Percentiles rank a stretch among this genome's conserved stretches.
Evolutionary conservation across 2,329 filamentous ascomycete genomes (phyloP).

Genomic region (Scedosporium dehoogii): DNA sequence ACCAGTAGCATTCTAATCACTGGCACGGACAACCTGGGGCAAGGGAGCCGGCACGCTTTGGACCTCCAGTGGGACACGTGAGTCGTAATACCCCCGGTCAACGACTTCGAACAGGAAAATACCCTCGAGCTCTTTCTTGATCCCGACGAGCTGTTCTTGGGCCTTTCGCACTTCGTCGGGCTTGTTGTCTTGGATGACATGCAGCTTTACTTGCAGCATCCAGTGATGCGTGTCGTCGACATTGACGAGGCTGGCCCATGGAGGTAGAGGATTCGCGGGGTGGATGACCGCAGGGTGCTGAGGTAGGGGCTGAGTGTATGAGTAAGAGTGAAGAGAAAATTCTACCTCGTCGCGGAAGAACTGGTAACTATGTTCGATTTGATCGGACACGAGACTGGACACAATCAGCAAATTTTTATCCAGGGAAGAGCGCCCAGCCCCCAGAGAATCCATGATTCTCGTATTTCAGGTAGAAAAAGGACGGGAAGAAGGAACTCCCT

Average conservation of each 20-base stretch:
- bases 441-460: too few species aligned
- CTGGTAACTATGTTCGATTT: constrained; percentile 41
- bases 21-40: constrained; percentile 14
- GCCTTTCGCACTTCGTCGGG: constrained; percentile 48
- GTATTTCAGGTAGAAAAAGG: too few species aligned
- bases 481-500: constrained; percentile 11
- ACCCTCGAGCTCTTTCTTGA: constrained; percentile 37
- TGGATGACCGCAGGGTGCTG: constrained; percentile 8
- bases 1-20: constrained; percentile 5
- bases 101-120: constrained; percentile 41
- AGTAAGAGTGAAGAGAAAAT: constrained; percentile 41
- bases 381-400: constrained; percentile 40
- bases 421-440: background rate
- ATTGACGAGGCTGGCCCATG: constrained; percentile 35
- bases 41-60: constrained; percentile 25
- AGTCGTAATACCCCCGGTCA: constrained; percentile 44
- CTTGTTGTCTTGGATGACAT: constrained; percentile 46
- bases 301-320: constrained; percentile 24
- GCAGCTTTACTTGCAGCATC: constrained; percentile 43
- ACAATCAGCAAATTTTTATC: background rate
- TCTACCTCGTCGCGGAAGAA: constrained; percentile 46
- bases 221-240: constrained; percentile 41
- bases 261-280: constrained; percentile 25
- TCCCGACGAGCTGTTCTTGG: constrained; percentile 37
- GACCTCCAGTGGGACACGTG: constrained; percentile 30